These are phyloP conservation scores for Fusarium decemcellulare DNA, from an alignment of 2,329 filamentous ascomycete genomes.

Conservation along the genomic window DNA sequence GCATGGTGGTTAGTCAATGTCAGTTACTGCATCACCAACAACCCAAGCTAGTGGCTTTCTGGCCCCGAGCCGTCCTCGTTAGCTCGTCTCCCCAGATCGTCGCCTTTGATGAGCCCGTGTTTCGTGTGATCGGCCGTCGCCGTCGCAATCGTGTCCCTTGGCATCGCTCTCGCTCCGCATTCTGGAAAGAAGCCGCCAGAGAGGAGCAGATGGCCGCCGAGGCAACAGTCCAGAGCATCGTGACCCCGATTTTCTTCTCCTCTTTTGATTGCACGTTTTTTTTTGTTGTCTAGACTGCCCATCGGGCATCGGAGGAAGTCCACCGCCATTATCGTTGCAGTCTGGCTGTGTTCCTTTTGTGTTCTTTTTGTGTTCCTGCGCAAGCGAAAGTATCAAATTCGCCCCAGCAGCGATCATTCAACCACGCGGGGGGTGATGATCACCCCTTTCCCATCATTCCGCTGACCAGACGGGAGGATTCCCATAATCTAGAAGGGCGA, in stretches of 20 bases:
- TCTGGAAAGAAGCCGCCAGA: not conserved
- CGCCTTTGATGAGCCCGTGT: conserved; percentile 9
- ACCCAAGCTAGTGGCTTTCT: conserved; percentile 4
- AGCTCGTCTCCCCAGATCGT: conserved; percentile 22
- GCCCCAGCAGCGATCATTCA: conserved; percentile 23
- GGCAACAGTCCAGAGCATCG: not conserved
- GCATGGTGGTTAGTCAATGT: conserved; percentile 24
- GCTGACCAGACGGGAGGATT: conserved; percentile 21
- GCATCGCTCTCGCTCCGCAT: conserved; percentile 1
- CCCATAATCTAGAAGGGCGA: conserved; percentile 22
- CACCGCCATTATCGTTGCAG: conserved; percentile 22
- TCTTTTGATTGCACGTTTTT: not conserved
- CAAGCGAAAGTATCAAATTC: conserved; percentile 34
- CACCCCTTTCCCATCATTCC: conserved; percentile 31
- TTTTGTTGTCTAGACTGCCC: conserved; percentile 13
- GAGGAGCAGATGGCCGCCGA: not conserved
- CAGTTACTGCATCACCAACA: conserved; percentile 5
- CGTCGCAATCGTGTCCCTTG: not conserved
- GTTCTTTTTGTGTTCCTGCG: conserved; percentile 35
- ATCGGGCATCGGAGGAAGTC: conserved; percentile 24
- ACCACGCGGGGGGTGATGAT: conserved; percentile 22
- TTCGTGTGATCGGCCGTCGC: conserved; percentile 24
- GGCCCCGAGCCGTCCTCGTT: conserved; percentile 14
- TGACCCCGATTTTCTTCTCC: not conserved
- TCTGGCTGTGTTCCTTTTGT: not conserved